These are phyloP conservation scores for Metarhizium rileyi DNA, from an alignment of 2,329 filamentous ascomycete genomes.

Conservation along the genomic window DNA sequence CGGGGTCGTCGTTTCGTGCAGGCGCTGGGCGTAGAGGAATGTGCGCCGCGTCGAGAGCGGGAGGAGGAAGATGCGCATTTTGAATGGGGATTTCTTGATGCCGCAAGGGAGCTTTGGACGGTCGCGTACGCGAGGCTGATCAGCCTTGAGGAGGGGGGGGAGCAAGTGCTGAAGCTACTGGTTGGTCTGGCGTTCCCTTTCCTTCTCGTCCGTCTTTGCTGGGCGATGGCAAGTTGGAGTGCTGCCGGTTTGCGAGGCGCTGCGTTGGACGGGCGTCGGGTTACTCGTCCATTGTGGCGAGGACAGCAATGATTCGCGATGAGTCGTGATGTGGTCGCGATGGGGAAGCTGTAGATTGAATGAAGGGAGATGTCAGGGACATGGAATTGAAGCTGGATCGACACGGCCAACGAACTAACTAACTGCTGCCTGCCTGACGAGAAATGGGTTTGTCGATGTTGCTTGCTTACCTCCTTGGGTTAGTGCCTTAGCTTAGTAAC, in stretches of 20 bases:
- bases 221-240: not conserved
- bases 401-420: too few species aligned
- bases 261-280: not conserved
- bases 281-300: not conserved
- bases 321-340: not conserved
- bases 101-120: not conserved
- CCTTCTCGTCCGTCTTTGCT: not conserved
- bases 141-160: too few species aligned
- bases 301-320: not conserved
- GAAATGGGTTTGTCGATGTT: too few species aligned
- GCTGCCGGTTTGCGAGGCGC: not conserved
- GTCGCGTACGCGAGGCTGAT: too few species aligned
- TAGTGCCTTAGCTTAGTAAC: too few species aligned
- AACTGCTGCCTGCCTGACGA: too few species aligned
- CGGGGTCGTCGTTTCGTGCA: slow-evolving; percentile 45
- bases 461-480: too few species aligned
- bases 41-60: slow-evolving; percentile 87
- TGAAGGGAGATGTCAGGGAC: not conserved
- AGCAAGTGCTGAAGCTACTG: not conserved
- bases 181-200: too few species aligned
- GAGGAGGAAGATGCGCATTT: slow-evolving; percentile 88
- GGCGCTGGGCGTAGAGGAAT: slow-evolving; percentile 81
- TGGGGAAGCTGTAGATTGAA: not conserved
- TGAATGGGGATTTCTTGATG: slow-evolving; percentile 9
- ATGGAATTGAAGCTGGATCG: too few species aligned